phyloP scores from a whole-genome alignment of 495 filamentous ascomycete genomes.

The Aspergillus sparsus region DNA sequence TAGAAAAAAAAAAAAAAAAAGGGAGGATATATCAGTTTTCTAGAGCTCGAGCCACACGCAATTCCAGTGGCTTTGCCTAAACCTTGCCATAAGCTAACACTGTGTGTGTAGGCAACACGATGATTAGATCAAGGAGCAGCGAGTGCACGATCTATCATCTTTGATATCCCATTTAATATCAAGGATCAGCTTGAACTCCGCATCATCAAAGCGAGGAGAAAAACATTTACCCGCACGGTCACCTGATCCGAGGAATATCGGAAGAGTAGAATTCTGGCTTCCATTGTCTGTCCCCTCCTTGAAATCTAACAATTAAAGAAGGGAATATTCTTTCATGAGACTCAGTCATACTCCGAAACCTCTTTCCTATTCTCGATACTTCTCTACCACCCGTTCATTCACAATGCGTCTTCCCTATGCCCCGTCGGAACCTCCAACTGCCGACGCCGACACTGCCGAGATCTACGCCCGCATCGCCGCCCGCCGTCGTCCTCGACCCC shows the following conservation, averaged over 20 bases:
- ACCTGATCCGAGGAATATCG: conserved; percentile 2
- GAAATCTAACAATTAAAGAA: background rate
- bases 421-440: conserved; percentile 45
- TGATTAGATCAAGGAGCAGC: too few relatives aligned
- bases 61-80: too few relatives aligned
- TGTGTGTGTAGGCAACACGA: too few relatives aligned
- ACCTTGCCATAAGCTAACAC: too few relatives aligned
- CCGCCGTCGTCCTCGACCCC: conserved; percentile 60
- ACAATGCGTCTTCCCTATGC: conserved; percentile 71
- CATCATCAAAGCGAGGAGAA: background rate
- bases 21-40: too few relatives aligned
- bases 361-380: background rate
- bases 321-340: background rate
- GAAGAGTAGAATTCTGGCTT: background rate
- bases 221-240: conserved; percentile 10
- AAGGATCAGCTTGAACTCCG: background rate
- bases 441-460: conserved; percentile 38
- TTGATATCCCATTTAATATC: background rate
- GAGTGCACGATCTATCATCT: too few relatives aligned
- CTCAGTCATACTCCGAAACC: background rate
- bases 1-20: background rate
- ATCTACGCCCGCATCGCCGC: conserved; percentile 61
- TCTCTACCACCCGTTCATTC: conserved; percentile 7
- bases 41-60: too few relatives aligned
- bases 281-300: background rate